Evolutionary conservation across 1,284 basidiomycete species (phyloP), one percentile per base, ranked within the genome.

Genomic region (Moniliophthora roreri): DNA sequence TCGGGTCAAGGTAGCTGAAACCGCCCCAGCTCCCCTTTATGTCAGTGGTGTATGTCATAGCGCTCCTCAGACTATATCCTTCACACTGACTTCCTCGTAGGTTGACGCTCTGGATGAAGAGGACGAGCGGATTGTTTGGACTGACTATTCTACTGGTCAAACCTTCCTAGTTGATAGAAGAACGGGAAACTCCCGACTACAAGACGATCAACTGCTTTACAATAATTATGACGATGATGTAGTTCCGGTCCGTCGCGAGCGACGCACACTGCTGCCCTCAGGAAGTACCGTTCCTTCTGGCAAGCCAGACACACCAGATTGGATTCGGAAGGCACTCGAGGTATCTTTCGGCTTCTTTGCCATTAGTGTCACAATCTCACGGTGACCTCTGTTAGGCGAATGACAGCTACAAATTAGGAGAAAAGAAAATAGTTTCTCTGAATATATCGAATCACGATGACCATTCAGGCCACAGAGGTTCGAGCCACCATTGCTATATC

Each of bases 151-250:
- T 20, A 89, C 85, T 1, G 81, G 86, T n/a, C 78, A 88, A 65
- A 75, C 75, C 0, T 87, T 88, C 58, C 60, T 88, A 6, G 77
- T 94, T 9, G 87, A 96, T 64, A 65, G 77, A 46, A 77, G 86
- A 23, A 82, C 81, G 9, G 82, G 82, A 10, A 79, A 89, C 67
- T 77, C 82, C 36, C 74, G 76, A 62, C 69, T 68, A n/a, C 69
- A 66, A 62, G 60, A 61, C 45, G 58, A 69, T 48, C 64, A 56
- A 55, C 53, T 52, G 7, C 48, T 51, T 11, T 32, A 6, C 28
- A 32, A 11, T 44, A 45, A 53, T 42, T 38, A 52, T 59, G 58
- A 52, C 32, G 50, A 59, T 8, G 21, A 37, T 2, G 28, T 49
- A 28, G 50, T 5, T 23, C 21, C 20, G 20, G 21, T 18, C 8